A percentile compares a stretch with the other conserved stretches of the same genome.
These are phyloP conservation scores for Skeletonema menzelii DNA, from an alignment of 108 stramenopile genomes.

Conservation along the genomic window DNA sequence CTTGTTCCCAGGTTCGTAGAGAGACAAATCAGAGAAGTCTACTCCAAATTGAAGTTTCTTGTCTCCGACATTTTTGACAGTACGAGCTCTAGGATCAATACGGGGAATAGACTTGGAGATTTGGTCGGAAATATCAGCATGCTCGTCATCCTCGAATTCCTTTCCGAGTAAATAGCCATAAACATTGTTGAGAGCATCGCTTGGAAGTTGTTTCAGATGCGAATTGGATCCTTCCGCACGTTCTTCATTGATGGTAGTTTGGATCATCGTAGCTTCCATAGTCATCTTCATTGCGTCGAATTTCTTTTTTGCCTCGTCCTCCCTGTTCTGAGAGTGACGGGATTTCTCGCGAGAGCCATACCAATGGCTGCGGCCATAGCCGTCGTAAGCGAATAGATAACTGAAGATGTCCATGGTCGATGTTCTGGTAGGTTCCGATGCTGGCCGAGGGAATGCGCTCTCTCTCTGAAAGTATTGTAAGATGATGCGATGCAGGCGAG, in stretches of 20 bases:
- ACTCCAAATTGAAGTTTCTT: not conserved
- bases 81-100: not conserved
- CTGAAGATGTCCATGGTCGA: not conserved
- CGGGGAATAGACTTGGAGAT: not conserved
- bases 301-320: not conserved
- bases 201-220: not conserved
- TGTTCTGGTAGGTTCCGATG: too few relatives aligned
- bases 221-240: not conserved
- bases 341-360: not conserved
- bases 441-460: too few relatives aligned
- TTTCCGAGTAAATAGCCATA: not conserved
- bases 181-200: not conserved
- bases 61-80: not conserved
- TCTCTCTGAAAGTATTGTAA: too few relatives aligned
- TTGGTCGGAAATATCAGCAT: not conserved
- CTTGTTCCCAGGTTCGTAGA: constrained; percentile 4
- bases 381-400: not conserved
- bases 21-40: constrained; percentile 2
- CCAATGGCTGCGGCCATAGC: not conserved
- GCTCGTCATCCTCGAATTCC: not conserved
- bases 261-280: not conserved
- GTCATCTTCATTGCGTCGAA: not conserved
- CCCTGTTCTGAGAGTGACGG: not conserved
- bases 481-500: too few relatives aligned
- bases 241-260: not conserved